A percentile compares a stretch with the other conserved stretches of the same genome.
These are phyloP conservation scores for Friedmanniomyces simplex DNA, from an alignment of 495 filamentous ascomycete genomes.

Conservation along the genomic window DNA sequence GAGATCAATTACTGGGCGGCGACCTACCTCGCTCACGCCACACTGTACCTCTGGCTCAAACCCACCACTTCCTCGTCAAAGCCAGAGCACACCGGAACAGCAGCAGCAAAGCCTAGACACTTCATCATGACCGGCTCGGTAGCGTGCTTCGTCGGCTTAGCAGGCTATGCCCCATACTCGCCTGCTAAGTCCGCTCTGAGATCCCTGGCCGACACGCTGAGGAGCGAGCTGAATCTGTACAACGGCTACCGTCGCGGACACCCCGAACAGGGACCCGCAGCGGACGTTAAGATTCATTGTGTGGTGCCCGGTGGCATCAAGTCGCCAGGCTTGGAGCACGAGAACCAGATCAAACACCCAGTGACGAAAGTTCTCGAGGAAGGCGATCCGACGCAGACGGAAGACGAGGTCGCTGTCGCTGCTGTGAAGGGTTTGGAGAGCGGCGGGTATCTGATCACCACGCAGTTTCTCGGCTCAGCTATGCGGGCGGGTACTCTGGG, in stretches of 20 bases:
- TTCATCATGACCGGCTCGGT: slow-evolving; percentile 80
- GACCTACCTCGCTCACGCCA: slow-evolving; percentile 74
- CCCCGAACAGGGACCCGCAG: slow-evolving; percentile 30
- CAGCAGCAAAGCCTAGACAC: slow-evolving; percentile 46
- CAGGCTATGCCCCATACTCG: slow-evolving; percentile 78
- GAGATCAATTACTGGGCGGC: slow-evolving; percentile 84
- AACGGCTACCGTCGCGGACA: slow-evolving; percentile 48
- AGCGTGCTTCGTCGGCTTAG: slow-evolving; percentile 61
- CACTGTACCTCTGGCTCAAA: slow-evolving; percentile 50
- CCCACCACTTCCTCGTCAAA: slow-evolving; percentile 28
- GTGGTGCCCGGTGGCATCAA: slow-evolving; percentile 79
- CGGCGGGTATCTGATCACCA: slow-evolving; percentile 68
- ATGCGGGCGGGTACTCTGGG: slow-evolving; percentile 54
- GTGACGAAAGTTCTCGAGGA: slow-evolving; percentile 77
- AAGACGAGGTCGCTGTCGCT: slow-evolving; percentile 60
- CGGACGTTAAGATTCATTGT: slow-evolving; percentile 66
- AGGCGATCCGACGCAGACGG: slow-evolving; percentile 64
- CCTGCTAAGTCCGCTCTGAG: slow-evolving; percentile 81
- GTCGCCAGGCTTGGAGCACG: slow-evolving; percentile 61
- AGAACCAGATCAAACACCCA: slow-evolving; percentile 70
- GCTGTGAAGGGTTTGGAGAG: slow-evolving; percentile 66
- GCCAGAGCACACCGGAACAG: neutral
- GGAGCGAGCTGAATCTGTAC: slow-evolving; percentile 78
- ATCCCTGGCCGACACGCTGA: slow-evolving; percentile 68
- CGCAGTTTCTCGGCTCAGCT: slow-evolving; percentile 53